phyloP scores from a whole-genome alignment of 306 rosid genomes.

The Vigna angularis region DNA sequence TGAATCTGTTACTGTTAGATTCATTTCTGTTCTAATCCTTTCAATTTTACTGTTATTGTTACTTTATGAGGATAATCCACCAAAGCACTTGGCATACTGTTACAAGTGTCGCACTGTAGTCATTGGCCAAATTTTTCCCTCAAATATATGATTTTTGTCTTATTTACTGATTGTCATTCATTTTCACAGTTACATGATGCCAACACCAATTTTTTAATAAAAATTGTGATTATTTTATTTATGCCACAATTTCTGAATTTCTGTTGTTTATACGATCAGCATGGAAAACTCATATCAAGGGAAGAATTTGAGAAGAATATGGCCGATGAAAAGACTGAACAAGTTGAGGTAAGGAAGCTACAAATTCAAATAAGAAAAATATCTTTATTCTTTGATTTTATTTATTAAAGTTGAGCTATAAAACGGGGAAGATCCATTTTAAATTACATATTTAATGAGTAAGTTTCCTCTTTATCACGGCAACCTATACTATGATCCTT shows the following conservation, averaged over 20 bases:
- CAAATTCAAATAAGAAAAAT: background rate
- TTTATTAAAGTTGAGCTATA: slow-evolving; percentile 2
- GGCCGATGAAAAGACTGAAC: slow-evolving; percentile 74
- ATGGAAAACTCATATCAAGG: slow-evolving; percentile 85
- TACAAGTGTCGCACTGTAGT: slow-evolving; percentile 9
- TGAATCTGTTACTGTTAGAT: background rate
- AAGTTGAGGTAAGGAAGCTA: slow-evolving; percentile 68
- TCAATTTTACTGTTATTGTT: slow-evolving; percentile 27
- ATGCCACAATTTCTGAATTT: slow-evolving; percentile 38
- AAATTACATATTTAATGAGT: background rate
- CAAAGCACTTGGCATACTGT: slow-evolving; percentile 16
- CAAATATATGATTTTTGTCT: slow-evolving; percentile 19
- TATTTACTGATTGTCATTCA: slow-evolving; percentile 9
- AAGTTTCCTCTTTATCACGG: background rate
- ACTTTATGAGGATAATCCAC: slow-evolving; percentile 4
- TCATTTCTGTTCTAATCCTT: slow-evolving; percentile 16
- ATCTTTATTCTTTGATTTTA: background rate
- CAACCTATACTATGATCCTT: slow-evolving; percentile 25
- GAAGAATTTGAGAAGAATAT: slow-evolving; percentile 78
- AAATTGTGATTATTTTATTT: slow-evolving; percentile 29
- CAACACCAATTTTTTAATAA: slow-evolving; percentile 15
- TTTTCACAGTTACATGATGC: slow-evolving; percentile 11
- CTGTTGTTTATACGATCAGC: slow-evolving; percentile 61
- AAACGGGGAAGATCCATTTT: slow-evolving; percentile 16
- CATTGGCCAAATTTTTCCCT: slow-evolving; percentile 22